Evolutionary conservation across 2,329 filamentous ascomycete species (phyloP), one percentile per base, ranked within the genome.

Genomic region (Colletotrichum sp.): DNA sequence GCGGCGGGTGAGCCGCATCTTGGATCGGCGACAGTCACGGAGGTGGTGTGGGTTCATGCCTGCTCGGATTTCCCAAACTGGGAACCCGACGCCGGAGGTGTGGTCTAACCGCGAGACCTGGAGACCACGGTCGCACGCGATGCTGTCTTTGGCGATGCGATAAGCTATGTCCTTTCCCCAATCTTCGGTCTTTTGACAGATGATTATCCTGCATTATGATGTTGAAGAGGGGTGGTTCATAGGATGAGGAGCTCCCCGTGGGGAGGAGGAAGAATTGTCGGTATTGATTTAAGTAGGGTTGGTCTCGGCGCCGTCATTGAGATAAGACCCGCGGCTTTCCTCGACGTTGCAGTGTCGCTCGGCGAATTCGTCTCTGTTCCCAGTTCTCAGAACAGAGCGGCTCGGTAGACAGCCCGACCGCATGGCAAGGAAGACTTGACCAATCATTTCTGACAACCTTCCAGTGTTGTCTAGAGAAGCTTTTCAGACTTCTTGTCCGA

Each of bases 1-100:
- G 38, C 52, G 57, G 57, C 52, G 64, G 24, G 57, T 48, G 73
- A 43, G 70, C 70, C 43, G 52, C 57, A 55, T 48, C 58, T 38
- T 58, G 6, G 52, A 74, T 74, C 64, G 64, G 26, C 48, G 65
- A 76, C 65, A 57, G 21, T 65, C 70, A 57, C 34, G 64, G 58
- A 18, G 21, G 57, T 32, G 43, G 28, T 6, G 32, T 24, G 57
- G 57, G 10, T 32, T 67, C 15, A 15, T 6, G 55, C 67, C 32
- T 61, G 24, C 34, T 61, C 57, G 67, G 67, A 24, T 48, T 70
- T 48, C 36, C 67, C 16, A 24, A 70, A 24, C 18, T 18, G 36
- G 57, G 28, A 70, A 70, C n/a, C 26, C 36, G 55, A 32, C 18
- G 43, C 32, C 34, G 32, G 30, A 34, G 8, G 9, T 28, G 52